A percentile compares a stretch with the other conserved stretches of the same genome.
Evolutionary conservation across 352 stramenopile species (phyloP).

Genomic region (Phytopythium ostracodes): DNA sequence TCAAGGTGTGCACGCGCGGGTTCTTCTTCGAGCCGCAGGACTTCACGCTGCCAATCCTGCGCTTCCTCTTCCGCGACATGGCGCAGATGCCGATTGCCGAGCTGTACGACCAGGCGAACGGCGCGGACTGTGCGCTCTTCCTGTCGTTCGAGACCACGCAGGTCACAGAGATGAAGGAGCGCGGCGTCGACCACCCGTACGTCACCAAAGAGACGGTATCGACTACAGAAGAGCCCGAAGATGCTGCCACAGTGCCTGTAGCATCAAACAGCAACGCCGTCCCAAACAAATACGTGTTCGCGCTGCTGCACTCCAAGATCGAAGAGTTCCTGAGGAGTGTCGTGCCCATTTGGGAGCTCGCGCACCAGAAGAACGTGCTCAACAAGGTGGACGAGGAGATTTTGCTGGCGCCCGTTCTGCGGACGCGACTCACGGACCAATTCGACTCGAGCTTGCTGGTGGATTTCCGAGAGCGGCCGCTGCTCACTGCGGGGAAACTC

Average conservation of each 20-base stretch:
- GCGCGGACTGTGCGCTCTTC: conserved; percentile 43
- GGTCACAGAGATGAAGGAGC: conserved; percentile 85
- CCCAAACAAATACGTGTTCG: conserved; percentile 71
- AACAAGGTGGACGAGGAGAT: conserved; percentile 86
- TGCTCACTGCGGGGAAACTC: conserved; percentile 66
- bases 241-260: not conserved
- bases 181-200: conserved; percentile 81
- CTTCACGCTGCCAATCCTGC: conserved; percentile 67
- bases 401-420: conserved; percentile 71
- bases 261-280: conserved; percentile 12
- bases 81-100: conserved; percentile 49
- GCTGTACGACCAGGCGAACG: conserved; percentile 38
- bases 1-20: conserved; percentile 87
- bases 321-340: conserved; percentile 77
- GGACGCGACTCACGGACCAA: conserved; percentile 57
- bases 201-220: conserved; percentile 46
- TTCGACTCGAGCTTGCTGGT: conserved; percentile 89
- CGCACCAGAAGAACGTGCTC: conserved; percentile 59
- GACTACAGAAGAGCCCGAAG: not conserved
- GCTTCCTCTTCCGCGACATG: conserved; percentile 89
- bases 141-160: conserved; percentile 58
- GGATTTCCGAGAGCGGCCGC: conserved; percentile 86
- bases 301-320: conserved; percentile 79
- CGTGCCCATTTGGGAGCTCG: conserved; percentile 56
- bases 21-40: conserved; percentile 93